A percentile compares a stretch with the other conserved stretches of the same genome.
These are phyloP conservation scores for Helicocarpus griseus DNA, from an alignment of 2,329 filamentous ascomycete species.

Conservation along the genomic window DNA sequence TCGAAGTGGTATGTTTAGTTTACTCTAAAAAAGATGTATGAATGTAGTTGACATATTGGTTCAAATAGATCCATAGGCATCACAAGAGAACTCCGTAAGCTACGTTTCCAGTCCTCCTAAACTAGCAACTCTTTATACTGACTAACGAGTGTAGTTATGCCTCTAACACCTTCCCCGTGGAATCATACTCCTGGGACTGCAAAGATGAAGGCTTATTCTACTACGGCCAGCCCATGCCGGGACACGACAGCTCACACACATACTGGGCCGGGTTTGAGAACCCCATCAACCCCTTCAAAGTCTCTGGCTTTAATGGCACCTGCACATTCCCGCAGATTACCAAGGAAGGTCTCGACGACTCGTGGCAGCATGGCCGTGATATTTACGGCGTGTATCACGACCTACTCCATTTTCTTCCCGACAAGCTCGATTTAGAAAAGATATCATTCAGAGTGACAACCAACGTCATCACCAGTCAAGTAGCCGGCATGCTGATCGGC, in stretches of 20 bases:
- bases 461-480: slow-evolving; percentile 73
- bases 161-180: slow-evolving; percentile 64
- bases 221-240: slow-evolving; percentile 48
- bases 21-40: slow-evolving; percentile 1
- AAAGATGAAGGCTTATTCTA: slow-evolving; percentile 60
- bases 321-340: slow-evolving; percentile 81
- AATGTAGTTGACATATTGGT: slow-evolving; percentile 2
- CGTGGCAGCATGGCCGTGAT: slow-evolving; percentile 66
- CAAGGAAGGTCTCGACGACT: slow-evolving; percentile 59
- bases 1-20: slow-evolving; percentile 54
- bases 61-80: slow-evolving; percentile 60
- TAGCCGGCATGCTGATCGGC: slow-evolving; percentile 62
- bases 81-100: slow-evolving; percentile 64
- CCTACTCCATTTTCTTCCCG: slow-evolving; percentile 57
- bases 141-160: slow-evolving; percentile 43
- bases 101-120: not conserved
- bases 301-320: slow-evolving; percentile 58
- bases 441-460: slow-evolving; percentile 65
- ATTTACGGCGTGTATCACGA: slow-evolving; percentile 66
- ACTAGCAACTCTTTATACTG: not conserved
- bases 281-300: slow-evolving; percentile 55
- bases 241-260: slow-evolving; percentile 41
- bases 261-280: slow-evolving; percentile 59
- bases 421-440: slow-evolving; percentile 32
- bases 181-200: slow-evolving; percentile 65